Percentiles rank a stretch among this genome's conserved stretches.
Conservation (phyloP, 352 stramenopile genomes). For the Globisporangium apiculatum region DNA sequence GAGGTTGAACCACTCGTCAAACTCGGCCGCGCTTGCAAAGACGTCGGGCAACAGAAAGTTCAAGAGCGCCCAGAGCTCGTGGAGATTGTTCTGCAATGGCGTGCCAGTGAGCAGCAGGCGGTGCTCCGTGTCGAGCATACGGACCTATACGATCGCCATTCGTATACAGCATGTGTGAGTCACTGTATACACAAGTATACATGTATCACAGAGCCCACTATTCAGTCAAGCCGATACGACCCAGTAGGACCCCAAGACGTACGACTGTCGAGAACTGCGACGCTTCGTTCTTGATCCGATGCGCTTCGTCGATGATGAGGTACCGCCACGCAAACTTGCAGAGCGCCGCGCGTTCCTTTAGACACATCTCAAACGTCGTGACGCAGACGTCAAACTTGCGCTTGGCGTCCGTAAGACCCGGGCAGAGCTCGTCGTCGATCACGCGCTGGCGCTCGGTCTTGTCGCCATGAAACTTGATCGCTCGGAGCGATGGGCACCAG, state of each 20-base stretch:
- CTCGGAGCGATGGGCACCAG: slow-evolving; percentile 89
- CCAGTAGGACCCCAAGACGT: neutral
- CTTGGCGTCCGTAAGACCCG: slow-evolving; percentile 81
- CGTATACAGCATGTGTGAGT: too few relatives aligned
- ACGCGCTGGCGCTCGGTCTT: slow-evolving; percentile 84
- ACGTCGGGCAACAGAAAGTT: slow-evolving; percentile 94
- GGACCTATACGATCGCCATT: slow-evolving; percentile 11
- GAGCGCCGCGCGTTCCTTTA: slow-evolving; percentile 86
- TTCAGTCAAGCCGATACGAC: too few relatives aligned
- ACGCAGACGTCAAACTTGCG: slow-evolving; percentile 96
- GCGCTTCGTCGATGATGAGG: slow-evolving; percentile 82
- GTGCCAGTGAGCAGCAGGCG: slow-evolving; percentile 92
- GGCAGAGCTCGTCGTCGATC: slow-evolving; percentile 86
- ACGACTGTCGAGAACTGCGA: slow-evolving; percentile 86
- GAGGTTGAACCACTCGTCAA: slow-evolving; percentile 87
- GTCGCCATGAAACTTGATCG: slow-evolving; percentile 92
- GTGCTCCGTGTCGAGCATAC: slow-evolving; percentile 81
- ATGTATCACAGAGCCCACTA: too few relatives aligned
- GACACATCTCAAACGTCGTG: slow-evolving; percentile 96
- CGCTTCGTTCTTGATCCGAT: slow-evolving; percentile 86
- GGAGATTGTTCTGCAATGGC: slow-evolving; percentile 93
- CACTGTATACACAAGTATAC: too few relatives aligned
- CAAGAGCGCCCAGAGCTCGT: slow-evolving; percentile 92
- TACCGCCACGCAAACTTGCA: slow-evolving; percentile 89
- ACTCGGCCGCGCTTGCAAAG: slow-evolving; percentile 86